Evolutionary conservation across 805 yeast species (phyloP), one percentile per base, ranked within the genome.

Genomic region (Starmerella kuoi): DNA sequence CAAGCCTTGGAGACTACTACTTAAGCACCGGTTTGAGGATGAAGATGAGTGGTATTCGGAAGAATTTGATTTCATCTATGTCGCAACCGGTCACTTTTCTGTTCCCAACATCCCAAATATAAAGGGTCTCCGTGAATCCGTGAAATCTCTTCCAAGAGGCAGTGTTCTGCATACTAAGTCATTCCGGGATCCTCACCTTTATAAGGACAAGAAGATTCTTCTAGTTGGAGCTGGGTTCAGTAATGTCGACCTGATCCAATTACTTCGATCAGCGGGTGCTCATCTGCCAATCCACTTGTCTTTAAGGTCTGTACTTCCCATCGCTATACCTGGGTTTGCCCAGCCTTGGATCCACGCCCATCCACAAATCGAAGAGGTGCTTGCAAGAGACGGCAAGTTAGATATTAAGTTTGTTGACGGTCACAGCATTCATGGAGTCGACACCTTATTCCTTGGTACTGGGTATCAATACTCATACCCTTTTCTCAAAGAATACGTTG

Each of bases 201-300:
- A 50, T 27, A 43, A 31, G 26, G 55, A 49, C 26, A 61, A 62
- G 42, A 45, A 43, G 7, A 51, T 60, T 3, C 58, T 59, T 14
- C 51, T 62, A 1, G 50, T 63, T 17, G 67, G 69, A 3, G 54
- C 48, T 12, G 40, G 45, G 11, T 47, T 44, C 45, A 47, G 51
- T 37, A 45, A 37, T 36, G 39, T 45, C 18, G 51, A 47, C 23
- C 41, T 47, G 15, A 48, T 46, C 5, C 49, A 45, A 24, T 51
- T 35, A 62, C 65, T 59, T 11, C 52, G 45, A 21, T 35, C 37
- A 15, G 42, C 47, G 8, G 61, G 55, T 14, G 47, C 46, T 40
- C 45, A 41, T 8, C 38, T 45, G 32, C 55, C 54, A 14, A 19
- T 43, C 19, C 49, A 47, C 40, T 45, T 47, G 24, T 31, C 50